A percentile compares a stretch with the other conserved stretches of the same genome.
Conservation (phyloP, 805 yeast species). For the Metschnikowia koreensis region DNA sequence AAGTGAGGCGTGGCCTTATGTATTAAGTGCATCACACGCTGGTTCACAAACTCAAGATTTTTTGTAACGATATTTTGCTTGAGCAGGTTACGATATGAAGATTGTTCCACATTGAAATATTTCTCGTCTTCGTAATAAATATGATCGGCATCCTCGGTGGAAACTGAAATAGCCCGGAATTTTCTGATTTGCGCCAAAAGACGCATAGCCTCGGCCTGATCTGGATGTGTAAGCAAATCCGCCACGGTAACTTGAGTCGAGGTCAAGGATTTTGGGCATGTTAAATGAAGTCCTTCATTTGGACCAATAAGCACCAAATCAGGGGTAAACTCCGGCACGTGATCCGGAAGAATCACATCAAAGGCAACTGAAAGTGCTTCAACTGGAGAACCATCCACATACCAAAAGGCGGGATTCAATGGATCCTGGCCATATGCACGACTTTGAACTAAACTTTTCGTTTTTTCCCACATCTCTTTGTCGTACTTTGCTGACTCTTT, state of each 20-base stretch:
- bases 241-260: background rate
- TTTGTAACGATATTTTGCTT: slow-evolving; percentile 23
- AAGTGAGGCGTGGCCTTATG: slow-evolving; percentile 11
- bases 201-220: slow-evolving; percentile 19
- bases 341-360: slow-evolving; percentile 25
- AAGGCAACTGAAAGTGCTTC: slow-evolving; percentile 26
- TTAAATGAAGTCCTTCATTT: slow-evolving; percentile 25
- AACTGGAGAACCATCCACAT: slow-evolving; percentile 29
- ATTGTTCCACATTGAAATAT: slow-evolving; percentile 20
- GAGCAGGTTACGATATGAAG: slow-evolving; percentile 2
- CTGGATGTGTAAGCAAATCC: slow-evolving; percentile 4
- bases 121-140: slow-evolving; percentile 35
- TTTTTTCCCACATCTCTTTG: background rate
- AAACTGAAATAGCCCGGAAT: slow-evolving; percentile 23
- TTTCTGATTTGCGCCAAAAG: slow-evolving; percentile 18
- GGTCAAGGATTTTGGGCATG: background rate
- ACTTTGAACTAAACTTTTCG: background rate
- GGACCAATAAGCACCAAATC: slow-evolving; percentile 39
- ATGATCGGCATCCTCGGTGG: slow-evolving; percentile 27
- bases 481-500: slow-evolving; percentile 3
- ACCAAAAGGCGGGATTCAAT: slow-evolving; percentile 32
- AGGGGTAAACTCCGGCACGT: slow-evolving; percentile 25
- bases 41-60: slow-evolving; percentile 27
- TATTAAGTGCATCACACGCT: slow-evolving; percentile 22
- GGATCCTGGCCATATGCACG: slow-evolving; percentile 35